Evolutionary conservation across 1,284 basidiomycete genomes (phyloP).

Genomic region (Sporisorium reilianum): DNA sequence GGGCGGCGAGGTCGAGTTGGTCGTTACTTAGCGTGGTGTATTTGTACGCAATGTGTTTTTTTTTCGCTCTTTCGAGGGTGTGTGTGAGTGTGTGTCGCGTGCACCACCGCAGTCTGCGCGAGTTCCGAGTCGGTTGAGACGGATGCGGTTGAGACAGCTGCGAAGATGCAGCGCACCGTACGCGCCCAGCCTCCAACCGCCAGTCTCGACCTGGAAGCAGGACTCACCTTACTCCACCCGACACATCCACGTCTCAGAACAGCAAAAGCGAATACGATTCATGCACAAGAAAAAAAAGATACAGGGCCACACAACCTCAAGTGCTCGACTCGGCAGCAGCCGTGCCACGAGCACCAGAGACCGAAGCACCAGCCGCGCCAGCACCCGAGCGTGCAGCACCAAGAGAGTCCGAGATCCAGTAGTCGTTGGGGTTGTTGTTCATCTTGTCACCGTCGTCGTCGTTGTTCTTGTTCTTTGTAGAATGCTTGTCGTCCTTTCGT

Average conservation of each 20-base stretch:
- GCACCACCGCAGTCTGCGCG: no score
- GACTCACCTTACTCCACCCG: no score
- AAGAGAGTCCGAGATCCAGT: slow-evolving; percentile 27
- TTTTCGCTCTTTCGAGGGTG: neutral
- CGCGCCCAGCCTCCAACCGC: no score
- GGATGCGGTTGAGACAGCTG: neutral
- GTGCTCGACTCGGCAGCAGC: neutral
- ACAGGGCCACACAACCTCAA: neutral
- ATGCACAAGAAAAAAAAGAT: neutral
- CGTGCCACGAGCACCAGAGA: neutral
- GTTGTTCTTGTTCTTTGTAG: neutral
- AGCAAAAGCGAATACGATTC: no score
- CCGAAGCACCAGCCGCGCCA: neutral
- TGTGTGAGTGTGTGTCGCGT: neutral
- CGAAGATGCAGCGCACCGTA: neutral
- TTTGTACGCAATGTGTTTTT: neutral
- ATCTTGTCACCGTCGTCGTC: neutral
- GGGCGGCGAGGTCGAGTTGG: slow-evolving; percentile 49
- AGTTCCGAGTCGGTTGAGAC: no score
- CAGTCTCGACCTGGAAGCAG: no score
- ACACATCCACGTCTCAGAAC: no score
- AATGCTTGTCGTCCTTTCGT: slow-evolving; percentile 20
- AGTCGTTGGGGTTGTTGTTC: neutral
- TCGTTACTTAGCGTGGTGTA: slow-evolving; percentile 23
- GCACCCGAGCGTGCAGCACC: slow-evolving; percentile 3